Percentiles rank a stretch among this genome's conserved stretches.
These are phyloP conservation scores for Adansonia digitata DNA, from an alignment of 345 rosid genomes.

Conservation along the genomic window DNA sequence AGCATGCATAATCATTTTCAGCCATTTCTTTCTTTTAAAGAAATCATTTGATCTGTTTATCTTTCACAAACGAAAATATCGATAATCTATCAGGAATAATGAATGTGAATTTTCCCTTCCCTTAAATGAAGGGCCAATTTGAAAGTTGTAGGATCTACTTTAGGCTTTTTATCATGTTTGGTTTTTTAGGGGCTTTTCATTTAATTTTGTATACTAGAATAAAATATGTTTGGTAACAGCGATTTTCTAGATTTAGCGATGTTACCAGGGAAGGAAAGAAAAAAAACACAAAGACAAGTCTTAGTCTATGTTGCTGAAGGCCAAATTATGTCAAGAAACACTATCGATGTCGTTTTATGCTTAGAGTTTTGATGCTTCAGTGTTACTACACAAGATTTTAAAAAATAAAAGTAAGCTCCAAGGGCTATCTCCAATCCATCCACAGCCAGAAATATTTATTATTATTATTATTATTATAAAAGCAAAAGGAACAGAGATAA, in stretches of 20 bases:
- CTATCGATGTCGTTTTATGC: neutral
- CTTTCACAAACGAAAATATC: too few relatives aligned
- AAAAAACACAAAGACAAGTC: neutral
- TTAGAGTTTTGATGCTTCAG: neutral
- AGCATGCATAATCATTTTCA: too few relatives aligned
- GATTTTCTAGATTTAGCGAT: neutral
- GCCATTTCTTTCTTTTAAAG: too few relatives aligned
- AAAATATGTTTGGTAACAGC: neutral
- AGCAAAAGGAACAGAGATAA: neutral
- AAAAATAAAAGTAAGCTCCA: neutral
- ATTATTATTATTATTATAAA: neutral
- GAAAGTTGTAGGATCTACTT: too few relatives aligned
- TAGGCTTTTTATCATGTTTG: too few relatives aligned
- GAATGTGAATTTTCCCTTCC: too few relatives aligned
- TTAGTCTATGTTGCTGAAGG: neutral
- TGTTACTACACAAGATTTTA: neutral
- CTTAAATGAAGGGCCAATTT: too few relatives aligned
- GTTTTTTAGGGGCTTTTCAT: too few relatives aligned
- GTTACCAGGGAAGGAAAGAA: neutral
- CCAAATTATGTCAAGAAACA: neutral
- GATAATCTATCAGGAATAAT: too few relatives aligned
- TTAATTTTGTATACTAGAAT: neutral
- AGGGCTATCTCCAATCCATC: neutral
- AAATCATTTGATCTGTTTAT: too few relatives aligned
- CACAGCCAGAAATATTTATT: conserved; percentile 16